A percentile compares a stretch with the other conserved stretches of the same genome.
These are phyloP conservation scores for Microglena sp. DNA, from an alignment of 139 green algal species.

Conservation along the genomic window DNA sequence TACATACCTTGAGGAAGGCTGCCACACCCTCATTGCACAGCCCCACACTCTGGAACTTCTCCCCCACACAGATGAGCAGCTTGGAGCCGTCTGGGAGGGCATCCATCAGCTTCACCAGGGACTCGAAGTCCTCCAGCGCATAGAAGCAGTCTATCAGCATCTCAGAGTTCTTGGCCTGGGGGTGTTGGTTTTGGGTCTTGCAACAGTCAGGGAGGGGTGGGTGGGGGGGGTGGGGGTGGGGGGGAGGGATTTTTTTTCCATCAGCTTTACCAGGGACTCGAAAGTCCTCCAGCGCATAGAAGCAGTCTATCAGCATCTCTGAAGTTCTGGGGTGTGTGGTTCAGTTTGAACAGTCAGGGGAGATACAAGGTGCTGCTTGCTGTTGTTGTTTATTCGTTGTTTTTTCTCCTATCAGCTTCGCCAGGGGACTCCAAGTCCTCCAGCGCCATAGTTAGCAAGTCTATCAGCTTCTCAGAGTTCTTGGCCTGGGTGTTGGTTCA, in stretches of 20 bases:
- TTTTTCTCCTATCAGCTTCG: slow-evolving; percentile 51
- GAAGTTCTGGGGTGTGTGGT: too few relatives aligned
- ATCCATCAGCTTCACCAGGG: slow-evolving; percentile 50
- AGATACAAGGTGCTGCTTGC: too few relatives aligned
- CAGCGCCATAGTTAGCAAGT: slow-evolving; percentile 61
- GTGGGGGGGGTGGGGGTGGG: too few relatives aligned
- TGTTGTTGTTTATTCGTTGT: too few relatives aligned
- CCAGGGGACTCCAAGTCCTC: slow-evolving; percentile 62
- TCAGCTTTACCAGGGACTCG: slow-evolving; percentile 47
- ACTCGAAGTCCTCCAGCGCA: slow-evolving; percentile 57
- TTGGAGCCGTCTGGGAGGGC: slow-evolving; percentile 50
- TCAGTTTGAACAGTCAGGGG: too few relatives aligned
- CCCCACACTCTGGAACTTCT: slow-evolving; percentile 62
- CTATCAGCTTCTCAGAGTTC: slow-evolving; percentile 60
- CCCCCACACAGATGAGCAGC: slow-evolving; percentile 50
- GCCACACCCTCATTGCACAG: slow-evolving; percentile 61
- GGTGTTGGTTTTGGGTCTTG: too few relatives aligned
- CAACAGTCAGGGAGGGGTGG: not conserved
- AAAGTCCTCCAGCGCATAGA: slow-evolving; percentile 69
- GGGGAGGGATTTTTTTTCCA: slow-evolving; percentile 22
- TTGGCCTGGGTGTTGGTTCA: too few relatives aligned
- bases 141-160: slow-evolving; percentile 68
- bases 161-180: slow-evolving; percentile 59
- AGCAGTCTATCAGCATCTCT: slow-evolving; percentile 60
- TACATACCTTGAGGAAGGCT: slow-evolving; percentile 57